Evolutionary conservation across 2,329 filamentous ascomycete species (phyloP).

Genomic region (Xylariaceae sp.): DNA sequence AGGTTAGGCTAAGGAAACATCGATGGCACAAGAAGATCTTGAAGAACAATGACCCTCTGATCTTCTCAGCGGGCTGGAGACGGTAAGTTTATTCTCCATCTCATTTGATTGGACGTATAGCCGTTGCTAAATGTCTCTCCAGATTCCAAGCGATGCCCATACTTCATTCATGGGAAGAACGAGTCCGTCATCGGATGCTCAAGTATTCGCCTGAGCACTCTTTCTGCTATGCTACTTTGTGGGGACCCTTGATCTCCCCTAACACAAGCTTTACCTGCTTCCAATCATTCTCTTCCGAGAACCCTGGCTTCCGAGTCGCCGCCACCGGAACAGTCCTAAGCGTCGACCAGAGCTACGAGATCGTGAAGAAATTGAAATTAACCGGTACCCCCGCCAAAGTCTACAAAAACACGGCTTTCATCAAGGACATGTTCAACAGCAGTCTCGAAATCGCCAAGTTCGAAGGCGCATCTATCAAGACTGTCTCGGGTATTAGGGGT

Average conservation of each 20-base stretch:
- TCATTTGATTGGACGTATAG: not conserved
- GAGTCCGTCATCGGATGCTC: constrained; percentile 92
- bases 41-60: constrained; percentile 95
- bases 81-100: constrained; percentile 51
- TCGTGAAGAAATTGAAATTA: constrained; percentile 98
- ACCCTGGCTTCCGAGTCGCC: constrained; percentile 86
- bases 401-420: constrained; percentile 91
- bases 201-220: constrained; percentile 99
- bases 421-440: constrained; percentile 93
- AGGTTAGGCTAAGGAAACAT: constrained; percentile 94
- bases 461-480: constrained; percentile 91
- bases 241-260: constrained; percentile 88
- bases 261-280: constrained; percentile 95
- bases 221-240: constrained; percentile 97
- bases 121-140: constrained; percentile 7
- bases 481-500: constrained; percentile 88
- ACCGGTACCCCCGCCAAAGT: constrained; percentile 70
- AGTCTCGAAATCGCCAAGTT: constrained; percentile 96
- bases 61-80: constrained; percentile 94
- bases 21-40: constrained; percentile 99
- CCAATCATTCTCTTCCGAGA: constrained; percentile 78
- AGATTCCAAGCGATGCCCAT: constrained; percentile 22
- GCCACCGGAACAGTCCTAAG: constrained; percentile 90
- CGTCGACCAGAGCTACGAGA: constrained; percentile 93
- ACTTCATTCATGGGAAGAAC: constrained; percentile 30